Evolutionary conservation across 192 early-diverging fungal genomes (phyloP), one percentile per base, ranked within the genome.

Genomic region (Entomortierella parvispora): DNA sequence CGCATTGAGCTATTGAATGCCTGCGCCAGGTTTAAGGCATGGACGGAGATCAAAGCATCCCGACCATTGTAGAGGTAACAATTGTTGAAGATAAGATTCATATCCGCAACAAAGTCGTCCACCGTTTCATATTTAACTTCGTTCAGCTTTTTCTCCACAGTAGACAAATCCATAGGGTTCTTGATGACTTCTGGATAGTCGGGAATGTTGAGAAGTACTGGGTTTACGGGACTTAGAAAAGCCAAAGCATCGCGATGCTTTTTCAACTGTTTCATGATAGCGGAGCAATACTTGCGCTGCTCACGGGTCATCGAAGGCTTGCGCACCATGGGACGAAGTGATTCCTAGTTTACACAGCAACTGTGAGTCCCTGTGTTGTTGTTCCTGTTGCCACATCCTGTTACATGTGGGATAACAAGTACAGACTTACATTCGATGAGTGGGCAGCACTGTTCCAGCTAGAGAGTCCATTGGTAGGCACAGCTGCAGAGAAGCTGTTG

Each of bases 201-300:
- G 0, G 92, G 92, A 32, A 95, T 91, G 28, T 90, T 90, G 20
- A 93, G 83, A 44, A 84, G 82, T 18, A 92, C 85, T 54, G 83
- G 81, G 65, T 94, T 91, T 17, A 95, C 94, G 0, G 93, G 94
- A 50, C 88, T 76, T n/a, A 94, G 82, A 70, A 99, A 99, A n/a
- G 92, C 89, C 17, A 79, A 83, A 1, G 94, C 91, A 54, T 94
- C 93, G 52, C 93, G 89, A 54, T 94, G 87, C 54, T 87, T 86
- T 65, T 94, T 93, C 31, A 96, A 76, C 3, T 85, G 81, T 44
- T 88, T 88, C 33, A 97, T 71, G 65, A 95, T 90, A 14, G 89
- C 87, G n/a, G 76, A 76, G 79, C 91, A 91, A 76, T 90, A 93
- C 75, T 95, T 96, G 51, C 92, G 78, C 76, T 97, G 94, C 46